phyloP scores from a whole-genome alignment of 2,329 filamentous ascomycete genomes.

The Fusarium pilosicola region DNA sequence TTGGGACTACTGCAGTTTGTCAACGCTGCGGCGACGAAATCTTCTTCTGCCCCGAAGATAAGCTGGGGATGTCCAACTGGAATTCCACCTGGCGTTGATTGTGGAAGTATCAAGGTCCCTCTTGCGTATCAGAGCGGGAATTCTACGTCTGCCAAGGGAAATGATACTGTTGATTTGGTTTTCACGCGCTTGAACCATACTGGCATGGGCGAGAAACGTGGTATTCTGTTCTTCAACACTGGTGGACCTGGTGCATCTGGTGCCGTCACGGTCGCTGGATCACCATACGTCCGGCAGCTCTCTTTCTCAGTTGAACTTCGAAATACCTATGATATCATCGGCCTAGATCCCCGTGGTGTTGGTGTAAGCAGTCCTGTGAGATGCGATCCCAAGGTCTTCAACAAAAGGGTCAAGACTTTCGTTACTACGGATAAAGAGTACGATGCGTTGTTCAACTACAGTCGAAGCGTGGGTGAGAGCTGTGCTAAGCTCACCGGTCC shows the following conservation, averaged over 20 bases:
- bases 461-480: constrained; percentile 32
- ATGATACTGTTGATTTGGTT: constrained; percentile 10
- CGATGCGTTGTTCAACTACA: constrained; percentile 20
- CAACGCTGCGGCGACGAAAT: background rate
- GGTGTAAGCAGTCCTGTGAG: constrained; percentile 53
- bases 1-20: background rate
- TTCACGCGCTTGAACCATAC: constrained; percentile 28
- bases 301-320: constrained; percentile 27
- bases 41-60: constrained; percentile 1
- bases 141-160: constrained; percentile 17
- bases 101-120: constrained; percentile 29
- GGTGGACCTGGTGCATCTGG: constrained; percentile 37
- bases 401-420: constrained; percentile 28
- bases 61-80: constrained; percentile 18
- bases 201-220: constrained; percentile 21
- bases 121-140: constrained; percentile 29
- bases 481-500: constrained; percentile 37
- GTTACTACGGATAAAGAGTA: constrained; percentile 16
- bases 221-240: constrained; percentile 35
- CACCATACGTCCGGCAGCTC: constrained; percentile 8
- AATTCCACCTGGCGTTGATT: constrained; percentile 29
- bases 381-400: constrained; percentile 49
- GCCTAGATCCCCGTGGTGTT: constrained; percentile 56
- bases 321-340: constrained; percentile 53
- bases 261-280: constrained; percentile 12